These are phyloP conservation scores for Fusarium piperis DNA, from an alignment of 2,329 filamentous ascomycete species.

Conservation along the genomic window DNA sequence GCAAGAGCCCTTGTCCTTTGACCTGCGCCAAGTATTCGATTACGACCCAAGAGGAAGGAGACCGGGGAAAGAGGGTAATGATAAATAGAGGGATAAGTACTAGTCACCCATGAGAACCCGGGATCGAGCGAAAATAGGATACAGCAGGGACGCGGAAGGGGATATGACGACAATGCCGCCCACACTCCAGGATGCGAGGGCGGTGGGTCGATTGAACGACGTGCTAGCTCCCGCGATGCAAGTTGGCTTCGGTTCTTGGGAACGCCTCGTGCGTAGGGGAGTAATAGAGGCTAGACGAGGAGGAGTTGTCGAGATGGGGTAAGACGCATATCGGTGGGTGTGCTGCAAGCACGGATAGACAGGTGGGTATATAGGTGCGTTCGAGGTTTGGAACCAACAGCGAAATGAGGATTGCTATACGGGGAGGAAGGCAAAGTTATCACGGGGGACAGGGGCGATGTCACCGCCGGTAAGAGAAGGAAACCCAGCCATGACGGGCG, in stretches of 20 bases:
- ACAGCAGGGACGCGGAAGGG: not conserved
- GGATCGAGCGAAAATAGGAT: not conserved
- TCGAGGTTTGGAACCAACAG: not conserved
- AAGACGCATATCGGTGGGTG: slow-evolving; percentile 4
- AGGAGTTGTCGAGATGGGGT: not conserved
- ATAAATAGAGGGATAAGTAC: not conserved
- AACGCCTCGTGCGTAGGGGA: slow-evolving; percentile 28
- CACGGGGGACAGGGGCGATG: slow-evolving; percentile 20
- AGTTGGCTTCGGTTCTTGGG: slow-evolving; percentile 14
- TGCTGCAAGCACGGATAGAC: not conserved
- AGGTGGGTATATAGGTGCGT: slow-evolving; percentile 1
- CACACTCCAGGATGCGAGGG: not conserved
- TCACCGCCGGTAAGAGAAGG: slow-evolving; percentile 19
- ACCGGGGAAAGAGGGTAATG: not conserved
- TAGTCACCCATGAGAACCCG: not conserved
- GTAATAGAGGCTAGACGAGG: slow-evolving; percentile 7
- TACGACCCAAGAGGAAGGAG: not conserved
- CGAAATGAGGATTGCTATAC: not conserved
- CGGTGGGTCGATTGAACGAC: slow-evolving; percentile 4
- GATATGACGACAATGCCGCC: slow-evolving; percentile 1
- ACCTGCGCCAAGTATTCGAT: not conserved
- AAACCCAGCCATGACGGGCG: slow-evolving; percentile 16
- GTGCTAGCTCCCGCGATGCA: slow-evolving; percentile 21
- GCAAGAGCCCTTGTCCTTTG: not conserved
- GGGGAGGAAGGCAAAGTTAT: not conserved